Base-by-base conservation (phyloP, 768 basidiomycete species). In the Holtermannia corniformis region DNA sequence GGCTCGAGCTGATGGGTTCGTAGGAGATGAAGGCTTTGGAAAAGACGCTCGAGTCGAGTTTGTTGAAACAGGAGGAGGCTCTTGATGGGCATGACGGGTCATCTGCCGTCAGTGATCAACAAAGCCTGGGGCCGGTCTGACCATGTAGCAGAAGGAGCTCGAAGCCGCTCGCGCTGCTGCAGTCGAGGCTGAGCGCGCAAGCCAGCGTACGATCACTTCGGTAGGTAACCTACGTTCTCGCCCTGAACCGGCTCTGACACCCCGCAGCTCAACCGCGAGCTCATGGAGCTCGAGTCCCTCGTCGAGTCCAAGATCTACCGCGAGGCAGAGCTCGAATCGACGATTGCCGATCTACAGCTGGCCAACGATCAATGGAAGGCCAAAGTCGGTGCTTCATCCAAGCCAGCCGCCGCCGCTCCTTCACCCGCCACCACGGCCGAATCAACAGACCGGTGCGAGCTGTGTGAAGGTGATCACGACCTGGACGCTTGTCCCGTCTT, bases 211-310 rank as follows among this genome's bases (percentile, higher is more conserved):
- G 16, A 37, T 37, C 32, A 7, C 32, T 7, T 16, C 16, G 7
- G 32, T 37, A 37, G 10, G 32, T 37, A 7, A n/a, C n/a, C n/a
- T n/a, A n/a, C 10, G 16, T 37, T 37, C 10, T 7, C 16, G 32
- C 7, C 10, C 32, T 37, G 32, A 37, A 37, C 32, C n/a, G 21
- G 21, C 41, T 44, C 47, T 21, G 56, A 41, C 16, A 20, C n/a
- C n/a, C n/a, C n/a, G n/a, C 59, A 92, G 87, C 79, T 91, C 55
- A 85, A 87, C 73, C 86, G 89, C 63, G 90, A 96, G 74, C 85
- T 97, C 47, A 81, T 83, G 50, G 91, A 96, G 68, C 78, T 96
- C 19, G 93, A 97, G 72, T 79, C 84, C 37, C 77, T 99, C 41
- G 83, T 96, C n/a, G 93, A 99, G 69, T 80, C 87, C 50, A 96